These are phyloP conservation scores for Dioscorea dumetorum DNA, from an alignment of 106 monocot genomes.

Conservation along the genomic window DNA sequence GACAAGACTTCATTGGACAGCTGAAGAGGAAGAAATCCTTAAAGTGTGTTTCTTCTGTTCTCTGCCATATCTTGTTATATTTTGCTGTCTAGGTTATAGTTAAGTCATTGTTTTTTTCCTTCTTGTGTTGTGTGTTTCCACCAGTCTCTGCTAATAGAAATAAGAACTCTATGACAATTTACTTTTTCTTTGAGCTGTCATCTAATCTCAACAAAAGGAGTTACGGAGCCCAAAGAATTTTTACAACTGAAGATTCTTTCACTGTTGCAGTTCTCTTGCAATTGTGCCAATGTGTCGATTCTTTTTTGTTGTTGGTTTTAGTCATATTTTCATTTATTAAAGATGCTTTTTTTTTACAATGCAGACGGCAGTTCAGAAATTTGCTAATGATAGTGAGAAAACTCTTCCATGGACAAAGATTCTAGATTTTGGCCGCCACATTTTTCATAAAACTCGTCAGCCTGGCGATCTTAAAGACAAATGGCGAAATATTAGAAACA, in stretches of 20 bases:
- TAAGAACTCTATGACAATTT: no score
- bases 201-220: no score
- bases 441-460: conserved; percentile 37
- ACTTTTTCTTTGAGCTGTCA: no score
- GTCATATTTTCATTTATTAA: conserved; percentile 3
- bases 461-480: conserved; percentile 60
- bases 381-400: conserved; percentile 10
- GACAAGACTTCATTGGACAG: conserved; percentile 44
- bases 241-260: background rate
- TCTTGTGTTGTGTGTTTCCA: no score
- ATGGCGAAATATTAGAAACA: conserved; percentile 48
- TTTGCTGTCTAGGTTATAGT: no score
- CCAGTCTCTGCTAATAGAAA: no score
- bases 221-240: background rate
- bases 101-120: no score
- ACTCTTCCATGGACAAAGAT: conserved; percentile 38
- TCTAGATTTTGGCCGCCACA: conserved; percentile 19
- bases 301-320: background rate
- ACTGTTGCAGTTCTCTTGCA: no score
- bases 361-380: conserved; percentile 34
- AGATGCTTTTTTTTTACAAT: background rate
- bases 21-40: conserved; percentile 40
- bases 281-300: no score
- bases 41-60: conserved; percentile 18
- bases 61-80: background rate